These are phyloP conservation scores for Misopates orontium DNA, from an alignment of 257 asterid genomes.

Conservation along the genomic window DNA sequence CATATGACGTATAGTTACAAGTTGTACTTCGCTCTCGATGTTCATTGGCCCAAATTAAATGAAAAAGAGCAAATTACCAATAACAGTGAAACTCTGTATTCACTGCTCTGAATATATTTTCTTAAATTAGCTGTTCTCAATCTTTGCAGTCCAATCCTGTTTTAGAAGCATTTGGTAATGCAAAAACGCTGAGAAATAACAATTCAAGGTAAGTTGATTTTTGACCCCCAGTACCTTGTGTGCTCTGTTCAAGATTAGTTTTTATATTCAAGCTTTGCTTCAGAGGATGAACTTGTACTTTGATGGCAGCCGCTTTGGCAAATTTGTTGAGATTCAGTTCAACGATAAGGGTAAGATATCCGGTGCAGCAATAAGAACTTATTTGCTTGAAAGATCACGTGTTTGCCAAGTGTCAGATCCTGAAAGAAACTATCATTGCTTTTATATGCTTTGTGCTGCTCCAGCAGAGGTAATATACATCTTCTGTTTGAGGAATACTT, in stretches of 20 bases:
- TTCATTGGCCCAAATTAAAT: too few relatives aligned
- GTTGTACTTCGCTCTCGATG: background rate
- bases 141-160: constrained; percentile 86
- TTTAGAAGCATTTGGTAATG: constrained; percentile 94
- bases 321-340: constrained; percentile 92
- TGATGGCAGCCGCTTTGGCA: constrained; percentile 81
- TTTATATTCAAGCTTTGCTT: constrained; percentile 14
- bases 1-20: background rate
- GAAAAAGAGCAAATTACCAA: background rate
- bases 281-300: constrained; percentile 19
- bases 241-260: constrained; percentile 9
- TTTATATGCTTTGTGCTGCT: constrained; percentile 95
- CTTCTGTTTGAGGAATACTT: background rate
- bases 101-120: constrained; percentile 9
- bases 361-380: constrained; percentile 95
- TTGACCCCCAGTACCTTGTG: constrained; percentile 24
- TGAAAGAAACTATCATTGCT: constrained; percentile 93
- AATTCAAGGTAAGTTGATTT: constrained; percentile 65
- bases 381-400: constrained; percentile 90
- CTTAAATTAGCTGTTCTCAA: constrained; percentile 4
- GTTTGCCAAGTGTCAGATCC: constrained; percentile 93
- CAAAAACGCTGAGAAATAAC: constrained; percentile 87
- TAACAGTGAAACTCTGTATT: constrained; percentile 16
- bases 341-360: constrained; percentile 68
- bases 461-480: constrained; percentile 60